Conservation (phyloP, 2,329 filamentous ascomycete genomes). For the Colletotrichum liaoningense region DNA sequence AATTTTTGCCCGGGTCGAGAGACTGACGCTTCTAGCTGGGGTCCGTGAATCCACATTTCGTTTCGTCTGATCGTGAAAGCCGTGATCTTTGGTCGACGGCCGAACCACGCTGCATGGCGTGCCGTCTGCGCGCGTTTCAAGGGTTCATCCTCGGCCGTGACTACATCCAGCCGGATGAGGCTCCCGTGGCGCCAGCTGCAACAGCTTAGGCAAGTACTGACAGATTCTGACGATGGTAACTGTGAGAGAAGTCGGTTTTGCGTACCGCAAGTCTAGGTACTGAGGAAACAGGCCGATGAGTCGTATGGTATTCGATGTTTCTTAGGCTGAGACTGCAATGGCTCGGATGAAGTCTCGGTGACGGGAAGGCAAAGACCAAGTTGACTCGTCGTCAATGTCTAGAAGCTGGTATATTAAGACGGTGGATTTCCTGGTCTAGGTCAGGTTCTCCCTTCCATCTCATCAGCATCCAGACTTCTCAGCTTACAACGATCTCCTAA, state of each 20-base stretch:
- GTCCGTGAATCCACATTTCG: slow-evolving; percentile 22
- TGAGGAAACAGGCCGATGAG: background rate
- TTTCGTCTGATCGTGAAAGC: slow-evolving; percentile 27
- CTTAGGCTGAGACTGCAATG: background rate
- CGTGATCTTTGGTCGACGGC: slow-evolving; percentile 1
- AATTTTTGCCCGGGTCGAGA: background rate
- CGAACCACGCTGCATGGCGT: slow-evolving; percentile 20
- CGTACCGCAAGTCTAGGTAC: slow-evolving; percentile 1
- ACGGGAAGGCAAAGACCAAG: background rate
- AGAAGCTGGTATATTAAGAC: slow-evolving; percentile 22
- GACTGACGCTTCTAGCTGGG: slow-evolving; percentile 6
- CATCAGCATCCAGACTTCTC: slow-evolving; percentile 20
- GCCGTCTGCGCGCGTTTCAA: slow-evolving; percentile 27
- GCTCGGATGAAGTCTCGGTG: slow-evolving; percentile 24
- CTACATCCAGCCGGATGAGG: slow-evolving; percentile 1
- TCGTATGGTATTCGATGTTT: background rate
- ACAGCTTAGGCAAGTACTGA: background rate
- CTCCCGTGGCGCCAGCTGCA: background rate
- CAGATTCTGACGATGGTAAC: background rate
- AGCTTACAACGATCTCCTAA: background rate
- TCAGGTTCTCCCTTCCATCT: background rate
- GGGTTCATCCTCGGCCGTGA: slow-evolving; percentile 12
- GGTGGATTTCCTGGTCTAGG: background rate
- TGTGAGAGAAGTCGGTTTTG: slow-evolving; percentile 2
- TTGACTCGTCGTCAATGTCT: background rate